Base-by-base conservation (phyloP, 352 stramenopile species). In the Phytophthora citrophthora region DNA sequence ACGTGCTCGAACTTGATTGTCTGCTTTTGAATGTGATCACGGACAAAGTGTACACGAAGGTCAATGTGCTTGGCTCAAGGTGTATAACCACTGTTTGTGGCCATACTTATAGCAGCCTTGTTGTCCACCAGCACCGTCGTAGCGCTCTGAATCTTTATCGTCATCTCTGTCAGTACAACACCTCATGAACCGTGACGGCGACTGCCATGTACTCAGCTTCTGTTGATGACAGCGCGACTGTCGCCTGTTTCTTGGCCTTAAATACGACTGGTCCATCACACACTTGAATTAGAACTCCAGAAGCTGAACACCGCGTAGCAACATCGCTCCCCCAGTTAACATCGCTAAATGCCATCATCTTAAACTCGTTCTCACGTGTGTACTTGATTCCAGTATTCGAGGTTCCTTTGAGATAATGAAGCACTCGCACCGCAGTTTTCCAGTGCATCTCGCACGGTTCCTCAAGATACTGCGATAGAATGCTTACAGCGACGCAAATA, bases 321-420 rank as follows among this genome's bases (percentile, higher is more conserved):
- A 47, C 18, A n/a, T 57, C 34, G 23, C 50, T 57, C n/a, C 36
- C 50, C 50, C 50, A 57, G 13, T 39, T 39, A 16, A 23, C 23
- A 40, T 57, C 50, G 20, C 34, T 47, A 4, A 47, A 40, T 5
- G 24, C 36, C 2, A 57, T 4, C 23, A 48, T 13, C 6, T 46
- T 41, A 3, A 46, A 48, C 31, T 47, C 18, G 18, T 5, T 39
- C 15, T n/a, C 10, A 18, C 24, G 50, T n/a, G 7, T 47, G 23
- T 40, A 57, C 36, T 57, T 38, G 24, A 61, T 46, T 27, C 18
- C 31, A 34, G 18, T 18, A 34, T 16, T 16, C 3, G 23, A 26
- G 6, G 40, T 66, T 1, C 54, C 23, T 27, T 65, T 71, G 3
- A 66, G 43, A 13, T 71, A 64, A 26, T 32, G 47, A 24, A 59